A percentile compares a stretch with the other conserved stretches of the same genome.
Evolutionary conservation across 2,329 filamentous ascomycete species (phyloP).

Genomic region (Venturia aucupariae): DNA sequence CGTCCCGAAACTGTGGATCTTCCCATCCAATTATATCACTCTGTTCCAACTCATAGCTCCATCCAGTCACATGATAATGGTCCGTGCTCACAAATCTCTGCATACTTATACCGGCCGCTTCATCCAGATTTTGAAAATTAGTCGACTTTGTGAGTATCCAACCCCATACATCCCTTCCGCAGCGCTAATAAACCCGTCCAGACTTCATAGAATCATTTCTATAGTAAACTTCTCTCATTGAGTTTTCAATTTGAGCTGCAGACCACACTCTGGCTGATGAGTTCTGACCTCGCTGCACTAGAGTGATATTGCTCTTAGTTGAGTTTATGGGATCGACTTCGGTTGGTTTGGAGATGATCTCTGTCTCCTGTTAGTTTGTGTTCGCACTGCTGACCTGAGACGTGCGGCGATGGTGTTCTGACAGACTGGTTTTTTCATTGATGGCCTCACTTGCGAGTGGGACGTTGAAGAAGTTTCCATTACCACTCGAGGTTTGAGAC

Average conservation of each 20-base stretch:
- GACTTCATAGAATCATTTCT: conserved; percentile 77
- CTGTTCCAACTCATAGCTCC: too few relatives aligned
- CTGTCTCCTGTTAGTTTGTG: conserved; percentile 64
- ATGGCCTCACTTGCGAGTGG: conserved; percentile 8
- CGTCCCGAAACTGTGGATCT: too few relatives aligned
- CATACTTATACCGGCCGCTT: too few relatives aligned
- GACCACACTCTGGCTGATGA: conserved; percentile 94
- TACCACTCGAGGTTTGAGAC: too few relatives aligned
- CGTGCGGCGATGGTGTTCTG: conserved; percentile 85
- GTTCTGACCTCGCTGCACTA: conserved; percentile 67
- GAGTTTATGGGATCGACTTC: conserved; percentile 46
- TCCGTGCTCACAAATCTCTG: too few relatives aligned
- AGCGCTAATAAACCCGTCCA: background rate
- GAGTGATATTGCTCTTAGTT: conserved; percentile 62
- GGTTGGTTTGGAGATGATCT: conserved; percentile 95
- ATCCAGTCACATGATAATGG: too few relatives aligned
- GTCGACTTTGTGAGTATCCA: background rate
- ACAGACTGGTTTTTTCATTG: conserved; percentile 47
- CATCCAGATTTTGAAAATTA: background rate
- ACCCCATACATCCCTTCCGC: background rate
- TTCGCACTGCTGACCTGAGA: conserved; percentile 66
- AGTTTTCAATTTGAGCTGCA: conserved; percentile 88
- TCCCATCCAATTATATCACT: too few relatives aligned
- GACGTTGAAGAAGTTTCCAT: conserved; percentile 11
- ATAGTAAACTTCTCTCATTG: conserved; percentile 92